Evolutionary conservation across 129 eudicot species (phyloP).

Genomic region (Deinandra increscens): DNA sequence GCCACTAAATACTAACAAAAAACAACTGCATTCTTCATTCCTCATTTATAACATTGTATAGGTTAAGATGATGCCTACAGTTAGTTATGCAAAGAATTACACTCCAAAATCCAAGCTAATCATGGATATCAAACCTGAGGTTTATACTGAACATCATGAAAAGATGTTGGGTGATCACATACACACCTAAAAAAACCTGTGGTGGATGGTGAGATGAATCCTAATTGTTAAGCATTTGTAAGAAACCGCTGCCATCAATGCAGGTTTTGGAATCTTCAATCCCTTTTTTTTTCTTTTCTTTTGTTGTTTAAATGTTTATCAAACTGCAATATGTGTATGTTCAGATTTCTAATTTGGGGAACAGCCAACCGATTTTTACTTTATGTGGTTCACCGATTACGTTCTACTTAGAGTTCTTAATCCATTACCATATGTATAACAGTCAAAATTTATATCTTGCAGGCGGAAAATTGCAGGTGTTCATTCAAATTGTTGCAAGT

Average conservation of each 20-base stretch:
- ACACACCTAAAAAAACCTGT: slow-evolving; percentile 49
- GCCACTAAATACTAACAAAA: no score
- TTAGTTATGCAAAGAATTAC: slow-evolving; percentile 40
- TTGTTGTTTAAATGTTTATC: neutral
- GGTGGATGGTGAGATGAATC: slow-evolving; percentile 54
- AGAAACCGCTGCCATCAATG: slow-evolving; percentile 87
- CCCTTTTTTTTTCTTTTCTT: neutral
- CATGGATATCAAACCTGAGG: slow-evolving; percentile 53
- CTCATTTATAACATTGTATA: no score
- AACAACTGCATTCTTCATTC: no score
- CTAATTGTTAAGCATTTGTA: slow-evolving; percentile 51
- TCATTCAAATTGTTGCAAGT: slow-evolving; percentile 56
- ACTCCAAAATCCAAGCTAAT: slow-evolving; percentile 17
- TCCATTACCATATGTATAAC: slow-evolving; percentile 1
- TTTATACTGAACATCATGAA: slow-evolving; percentile 74
- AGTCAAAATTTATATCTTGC: slow-evolving; percentile 19
- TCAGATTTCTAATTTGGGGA: neutral
- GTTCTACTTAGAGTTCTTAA: neutral
- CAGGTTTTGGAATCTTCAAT: slow-evolving; percentile 44
- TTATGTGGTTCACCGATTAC: neutral
- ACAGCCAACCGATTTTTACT: neutral
- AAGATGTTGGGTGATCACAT: slow-evolving; percentile 61
- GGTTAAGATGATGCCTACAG: slow-evolving; percentile 42
- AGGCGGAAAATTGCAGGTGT: slow-evolving; percentile 62
- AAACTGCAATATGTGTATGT: slow-evolving; percentile 5